Conservation (phyloP, 257 asterid species). For the Anisodus tanguticus region DNA sequence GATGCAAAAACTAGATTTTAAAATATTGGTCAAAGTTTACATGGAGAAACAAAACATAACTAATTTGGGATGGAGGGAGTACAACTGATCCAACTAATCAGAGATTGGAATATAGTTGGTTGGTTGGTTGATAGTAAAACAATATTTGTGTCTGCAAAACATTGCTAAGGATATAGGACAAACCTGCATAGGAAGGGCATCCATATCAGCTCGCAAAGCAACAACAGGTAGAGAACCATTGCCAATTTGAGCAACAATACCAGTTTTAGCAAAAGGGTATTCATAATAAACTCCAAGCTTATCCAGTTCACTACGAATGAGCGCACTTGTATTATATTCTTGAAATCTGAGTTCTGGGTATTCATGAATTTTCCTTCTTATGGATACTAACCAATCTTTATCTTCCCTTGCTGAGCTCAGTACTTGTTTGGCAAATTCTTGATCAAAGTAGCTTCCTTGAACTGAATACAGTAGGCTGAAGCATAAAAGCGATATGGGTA, state of each 20-base stretch:
- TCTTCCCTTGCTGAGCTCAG: constrained; percentile 57
- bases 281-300: constrained; percentile 61
- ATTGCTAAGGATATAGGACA: neutral
- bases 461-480: constrained; percentile 22
- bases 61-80: too few relatives aligned
- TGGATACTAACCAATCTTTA: constrained; percentile 61
- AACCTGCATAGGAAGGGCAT: constrained; percentile 85
- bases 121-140: too few relatives aligned
- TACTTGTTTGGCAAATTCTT: constrained; percentile 52
- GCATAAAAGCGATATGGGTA: constrained; percentile 32
- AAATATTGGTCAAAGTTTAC: too few relatives aligned
- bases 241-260: constrained; percentile 83
- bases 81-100: too few relatives aligned
- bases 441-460: constrained; percentile 24
- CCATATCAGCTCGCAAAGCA: constrained; percentile 92
- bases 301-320: constrained; percentile 70
- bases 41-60: too few relatives aligned
- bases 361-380: constrained; percentile 82
- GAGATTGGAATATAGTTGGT: too few relatives aligned
- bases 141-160: neutral
- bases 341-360: constrained; percentile 76
- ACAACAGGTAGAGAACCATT: constrained; percentile 70
- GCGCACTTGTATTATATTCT: constrained; percentile 79
- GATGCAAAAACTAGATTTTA: too few relatives aligned
- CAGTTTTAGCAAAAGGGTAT: constrained; percentile 80